A percentile compares a stretch with the other conserved stretches of the same genome.
Evolutionary conservation across 257 asterid species (phyloP).

Genomic region (Nicotiana attenuata): DNA sequence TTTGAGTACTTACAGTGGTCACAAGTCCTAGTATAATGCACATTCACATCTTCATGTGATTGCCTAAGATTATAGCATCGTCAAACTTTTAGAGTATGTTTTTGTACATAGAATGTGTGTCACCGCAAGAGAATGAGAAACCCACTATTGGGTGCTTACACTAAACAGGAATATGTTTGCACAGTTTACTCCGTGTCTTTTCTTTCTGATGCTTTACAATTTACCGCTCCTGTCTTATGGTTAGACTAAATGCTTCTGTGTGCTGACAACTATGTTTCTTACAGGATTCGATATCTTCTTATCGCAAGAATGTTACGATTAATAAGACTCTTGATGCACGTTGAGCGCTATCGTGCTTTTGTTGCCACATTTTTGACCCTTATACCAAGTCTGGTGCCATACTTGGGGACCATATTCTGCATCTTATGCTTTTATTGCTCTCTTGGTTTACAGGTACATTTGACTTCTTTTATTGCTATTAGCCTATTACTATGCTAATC

Average conservation of each 20-base stretch:
- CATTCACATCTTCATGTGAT: background rate
- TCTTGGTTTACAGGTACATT: slow-evolving; percentile 81
- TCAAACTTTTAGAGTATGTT: background rate
- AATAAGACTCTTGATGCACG: slow-evolving; percentile 92
- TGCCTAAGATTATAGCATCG: background rate
- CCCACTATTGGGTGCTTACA: background rate
- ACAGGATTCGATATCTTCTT: slow-evolving; percentile 98
- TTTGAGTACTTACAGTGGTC: background rate
- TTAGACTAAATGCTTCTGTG: background rate
- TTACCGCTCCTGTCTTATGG: background rate
- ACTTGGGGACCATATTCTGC: slow-evolving; percentile 88
- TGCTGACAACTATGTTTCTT: slow-evolving; percentile 13
- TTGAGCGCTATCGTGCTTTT: slow-evolving; percentile 82
- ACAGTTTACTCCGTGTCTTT: background rate
- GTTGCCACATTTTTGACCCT: slow-evolving; percentile 92
- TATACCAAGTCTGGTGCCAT: slow-evolving; percentile 96
- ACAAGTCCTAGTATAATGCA: background rate
- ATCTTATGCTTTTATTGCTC: slow-evolving; percentile 91
- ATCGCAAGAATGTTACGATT: slow-evolving; percentile 92
- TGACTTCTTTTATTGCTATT: background rate
- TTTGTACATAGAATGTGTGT: background rate
- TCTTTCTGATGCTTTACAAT: background rate
- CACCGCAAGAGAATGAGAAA: background rate
- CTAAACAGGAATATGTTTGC: background rate
- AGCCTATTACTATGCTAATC: background rate